These are phyloP conservation scores for Karstenula rhodostoma DNA, from an alignment of 2,329 filamentous ascomycete species.

Conservation along the genomic window DNA sequence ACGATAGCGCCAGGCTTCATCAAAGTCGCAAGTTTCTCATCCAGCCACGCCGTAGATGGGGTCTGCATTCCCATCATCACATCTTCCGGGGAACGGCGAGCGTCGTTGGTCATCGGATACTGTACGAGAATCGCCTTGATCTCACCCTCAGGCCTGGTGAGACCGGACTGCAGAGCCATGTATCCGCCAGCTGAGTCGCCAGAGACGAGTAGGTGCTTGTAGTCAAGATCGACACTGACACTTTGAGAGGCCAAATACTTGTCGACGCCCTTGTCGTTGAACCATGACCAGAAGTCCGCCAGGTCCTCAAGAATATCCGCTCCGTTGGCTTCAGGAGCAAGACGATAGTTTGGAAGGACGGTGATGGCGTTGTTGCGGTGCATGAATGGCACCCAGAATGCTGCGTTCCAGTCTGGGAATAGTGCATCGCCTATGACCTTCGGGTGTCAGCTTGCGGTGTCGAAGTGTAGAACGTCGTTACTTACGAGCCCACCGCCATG, in stretches of 20 bases:
- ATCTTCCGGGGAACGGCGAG: constrained; percentile 10
- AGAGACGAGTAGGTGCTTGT: constrained; percentile 35
- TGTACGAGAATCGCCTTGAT: constrained; percentile 38
- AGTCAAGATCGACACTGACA: constrained; percentile 31
- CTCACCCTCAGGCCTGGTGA: constrained; percentile 28
- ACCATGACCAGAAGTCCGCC: constrained; percentile 59
- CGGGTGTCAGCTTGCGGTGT: not conserved
- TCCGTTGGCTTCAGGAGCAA: constrained; percentile 59
- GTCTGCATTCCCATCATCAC: constrained; percentile 9
- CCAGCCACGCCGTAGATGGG: constrained; percentile 25
- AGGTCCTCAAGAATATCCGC: constrained; percentile 59
- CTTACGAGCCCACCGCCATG: constrained; percentile 57
- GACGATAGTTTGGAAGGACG: constrained; percentile 59
- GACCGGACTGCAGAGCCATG: constrained; percentile 44
- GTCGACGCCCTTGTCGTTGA: constrained; percentile 28
- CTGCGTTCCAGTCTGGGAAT: constrained; percentile 39
- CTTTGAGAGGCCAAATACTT: constrained; percentile 24
- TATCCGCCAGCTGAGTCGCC: constrained; percentile 53
- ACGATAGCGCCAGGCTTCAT: constrained; percentile 32
- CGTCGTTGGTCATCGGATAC: constrained; percentile 40
- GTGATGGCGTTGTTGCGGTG: constrained; percentile 53
- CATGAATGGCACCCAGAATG: constrained; percentile 50
- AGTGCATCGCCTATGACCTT: constrained; percentile 39
- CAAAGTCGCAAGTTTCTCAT: constrained; percentile 27
- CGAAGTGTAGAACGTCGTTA: not conserved